Percentiles rank a stretch among this genome's conserved stretches.
These are phyloP conservation scores for Yarrowia sp. DNA, from an alignment of 805 yeast genomes.

Conservation along the genomic window DNA sequence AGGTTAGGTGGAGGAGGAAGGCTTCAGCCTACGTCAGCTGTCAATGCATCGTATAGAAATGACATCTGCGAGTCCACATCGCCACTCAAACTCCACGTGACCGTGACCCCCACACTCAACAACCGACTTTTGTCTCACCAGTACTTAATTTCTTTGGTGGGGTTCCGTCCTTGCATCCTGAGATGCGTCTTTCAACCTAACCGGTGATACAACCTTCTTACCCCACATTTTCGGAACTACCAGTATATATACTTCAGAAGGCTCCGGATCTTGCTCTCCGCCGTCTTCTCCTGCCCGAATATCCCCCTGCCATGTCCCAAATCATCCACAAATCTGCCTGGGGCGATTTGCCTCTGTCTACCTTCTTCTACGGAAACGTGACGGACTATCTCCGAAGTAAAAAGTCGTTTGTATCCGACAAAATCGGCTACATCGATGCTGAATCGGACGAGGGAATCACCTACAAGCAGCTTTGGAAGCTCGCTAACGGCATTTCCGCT, in stretches of 20 bases:
- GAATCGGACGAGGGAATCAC: conserved; percentile 23
- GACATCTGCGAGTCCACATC: too few species aligned
- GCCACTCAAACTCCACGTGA: too few species aligned
- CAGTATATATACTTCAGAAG: conserved; percentile 1
- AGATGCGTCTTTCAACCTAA: conserved; percentile 4
- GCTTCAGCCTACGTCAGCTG: too few species aligned
- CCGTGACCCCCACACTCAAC: background rate
- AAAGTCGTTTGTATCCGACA: conserved; percentile 13
- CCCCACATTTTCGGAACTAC: conserved; percentile 13
- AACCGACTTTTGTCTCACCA: background rate
- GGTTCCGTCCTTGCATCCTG: conserved; percentile 10
- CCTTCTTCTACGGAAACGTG: conserved; percentile 25
- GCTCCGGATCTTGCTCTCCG: background rate
- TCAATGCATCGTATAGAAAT: background rate
- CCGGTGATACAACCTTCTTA: background rate
- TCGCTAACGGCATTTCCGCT: conserved; percentile 14
- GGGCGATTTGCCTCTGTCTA: background rate
- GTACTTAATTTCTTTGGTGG: background rate
- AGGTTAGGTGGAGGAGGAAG: conserved; percentile 4
- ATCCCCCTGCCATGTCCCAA: background rate
- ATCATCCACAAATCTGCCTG: conserved; percentile 26
- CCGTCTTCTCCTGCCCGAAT: background rate
- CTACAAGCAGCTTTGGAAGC: conserved; percentile 7
- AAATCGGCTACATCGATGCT: conserved; percentile 14
- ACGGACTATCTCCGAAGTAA: conserved; percentile 17